phyloP scores from a whole-genome alignment of 305 asterid species.

The Solanum hybrid region DNA sequence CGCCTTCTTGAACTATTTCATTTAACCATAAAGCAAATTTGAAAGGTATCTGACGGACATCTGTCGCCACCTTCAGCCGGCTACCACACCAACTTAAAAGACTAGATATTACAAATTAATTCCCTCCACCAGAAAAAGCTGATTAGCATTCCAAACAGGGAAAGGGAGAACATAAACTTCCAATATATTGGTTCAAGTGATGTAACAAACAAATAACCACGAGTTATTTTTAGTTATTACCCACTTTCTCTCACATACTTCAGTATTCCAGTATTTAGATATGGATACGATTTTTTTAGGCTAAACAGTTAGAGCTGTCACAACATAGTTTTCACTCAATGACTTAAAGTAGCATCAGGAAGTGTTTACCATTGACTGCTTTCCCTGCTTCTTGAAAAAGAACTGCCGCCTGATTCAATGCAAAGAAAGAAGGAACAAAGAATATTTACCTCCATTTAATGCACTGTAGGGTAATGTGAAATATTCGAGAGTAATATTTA shows the following conservation, averaged over 20 bases:
- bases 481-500: conserved; percentile 19
- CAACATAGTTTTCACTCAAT: not conserved
- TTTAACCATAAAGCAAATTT: not conserved
- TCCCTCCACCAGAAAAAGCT: not conserved
- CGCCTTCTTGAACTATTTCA: not conserved
- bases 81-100: not conserved
- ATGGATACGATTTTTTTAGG: not conserved
- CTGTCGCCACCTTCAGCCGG: not conserved
- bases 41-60: not conserved
- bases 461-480: not conserved
- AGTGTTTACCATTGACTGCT: conserved; percentile 33
- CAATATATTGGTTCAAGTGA: not conserved
- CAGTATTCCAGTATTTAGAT: not conserved
- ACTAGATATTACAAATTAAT: not conserved
- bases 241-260: not conserved
- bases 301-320: not conserved
- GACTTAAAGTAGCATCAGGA: not conserved
- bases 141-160: not conserved
- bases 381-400: conserved; percentile 69
- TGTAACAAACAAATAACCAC: not conserved
- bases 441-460: not conserved
- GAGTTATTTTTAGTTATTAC: not conserved
- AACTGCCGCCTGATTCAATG: conserved; percentile 65
- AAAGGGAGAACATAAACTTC: not conserved
- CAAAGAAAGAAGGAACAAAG: conserved; percentile 8